Percentiles rank a stretch among this genome's conserved stretches.
Conservation (phyloP, 192 early-diverging fungal genomes). For the Spinellus fusiger region DNA sequence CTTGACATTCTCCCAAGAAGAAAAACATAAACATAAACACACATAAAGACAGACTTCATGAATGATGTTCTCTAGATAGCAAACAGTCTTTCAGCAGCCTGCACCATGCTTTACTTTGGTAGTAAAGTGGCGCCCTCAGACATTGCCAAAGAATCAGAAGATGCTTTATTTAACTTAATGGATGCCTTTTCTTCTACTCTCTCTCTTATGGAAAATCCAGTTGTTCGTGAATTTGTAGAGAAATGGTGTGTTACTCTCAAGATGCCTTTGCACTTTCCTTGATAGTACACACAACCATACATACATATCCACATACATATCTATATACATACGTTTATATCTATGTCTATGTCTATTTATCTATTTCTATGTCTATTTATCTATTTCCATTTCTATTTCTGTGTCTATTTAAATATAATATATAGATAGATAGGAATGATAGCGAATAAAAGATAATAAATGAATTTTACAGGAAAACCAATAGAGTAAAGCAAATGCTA, state of each 20-base stretch:
- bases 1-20: neutral
- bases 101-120: constrained; percentile 8
- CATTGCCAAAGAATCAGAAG: neutral
- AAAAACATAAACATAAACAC: neutral
- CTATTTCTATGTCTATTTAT: neutral
- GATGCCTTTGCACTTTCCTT: neutral
- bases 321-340: neutral
- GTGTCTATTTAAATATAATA: neutral
- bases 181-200: neutral
- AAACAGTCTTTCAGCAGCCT: neutral
- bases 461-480: too few relatives aligned
- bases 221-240: constrained; percentile 4
- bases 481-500: too few relatives aligned
- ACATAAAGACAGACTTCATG: neutral
- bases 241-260: neutral
- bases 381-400: neutral
- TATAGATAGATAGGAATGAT: too few relatives aligned
- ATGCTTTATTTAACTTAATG: neutral
- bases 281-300: neutral
- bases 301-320: neutral
- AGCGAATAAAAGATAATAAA: too few relatives aligned
- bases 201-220: neutral
- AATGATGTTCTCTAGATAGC: neutral
- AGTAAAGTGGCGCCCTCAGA: neutral
- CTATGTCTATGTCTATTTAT: neutral